phyloP scores from a whole-genome alignment of 2,329 filamentous ascomycete species.

The Teratosphaeria destructans region DNA sequence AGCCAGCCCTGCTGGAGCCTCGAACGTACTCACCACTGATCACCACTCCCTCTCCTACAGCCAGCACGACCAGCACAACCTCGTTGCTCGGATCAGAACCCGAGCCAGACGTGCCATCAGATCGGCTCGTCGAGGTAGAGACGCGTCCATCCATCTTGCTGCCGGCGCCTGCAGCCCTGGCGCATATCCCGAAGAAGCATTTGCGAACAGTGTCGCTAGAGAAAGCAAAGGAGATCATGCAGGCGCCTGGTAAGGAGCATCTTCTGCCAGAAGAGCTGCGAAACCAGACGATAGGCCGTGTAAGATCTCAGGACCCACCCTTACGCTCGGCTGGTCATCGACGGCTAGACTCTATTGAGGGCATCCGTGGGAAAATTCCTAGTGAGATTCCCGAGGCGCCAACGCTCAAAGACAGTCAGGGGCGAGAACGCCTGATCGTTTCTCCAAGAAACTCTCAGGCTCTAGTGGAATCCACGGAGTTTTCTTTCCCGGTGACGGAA shows the following conservation, averaged over 20 bases:
- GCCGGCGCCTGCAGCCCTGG: conserved; percentile 4
- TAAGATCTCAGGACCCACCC: conserved; percentile 11
- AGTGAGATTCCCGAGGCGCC: background rate
- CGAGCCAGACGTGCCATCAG: background rate
- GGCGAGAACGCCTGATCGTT: conserved; percentile 6
- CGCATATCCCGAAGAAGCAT: conserved; percentile 7
- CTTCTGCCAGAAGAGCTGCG: conserved; percentile 24
- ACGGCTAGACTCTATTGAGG: conserved; percentile 7
- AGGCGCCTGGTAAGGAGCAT: conserved; percentile 18
- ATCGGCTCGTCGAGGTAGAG: background rate
- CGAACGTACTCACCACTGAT: conserved; percentile 20
- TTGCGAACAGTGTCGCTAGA: conserved; percentile 17
- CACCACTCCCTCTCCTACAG: conserved; percentile 14
- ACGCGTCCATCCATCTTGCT: conserved; percentile 8
- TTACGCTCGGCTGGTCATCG: background rate
- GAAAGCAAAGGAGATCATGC: conserved; percentile 14
- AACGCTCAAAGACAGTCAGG: conserved; percentile 12
- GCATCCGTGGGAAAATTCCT: conserved; percentile 2
- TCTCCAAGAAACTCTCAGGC: background rate
- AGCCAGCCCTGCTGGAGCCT: conserved; percentile 11
- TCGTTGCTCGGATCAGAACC: conserved; percentile 1
- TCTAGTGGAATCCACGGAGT: background rate
- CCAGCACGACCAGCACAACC: conserved; percentile 8
- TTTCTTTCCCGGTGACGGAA: background rate
- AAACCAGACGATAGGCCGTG: conserved; percentile 10